Evolutionary conservation across 1,284 basidiomycete species (phyloP).

Genomic region (Microbotryum lychnidis-dioicae): DNA sequence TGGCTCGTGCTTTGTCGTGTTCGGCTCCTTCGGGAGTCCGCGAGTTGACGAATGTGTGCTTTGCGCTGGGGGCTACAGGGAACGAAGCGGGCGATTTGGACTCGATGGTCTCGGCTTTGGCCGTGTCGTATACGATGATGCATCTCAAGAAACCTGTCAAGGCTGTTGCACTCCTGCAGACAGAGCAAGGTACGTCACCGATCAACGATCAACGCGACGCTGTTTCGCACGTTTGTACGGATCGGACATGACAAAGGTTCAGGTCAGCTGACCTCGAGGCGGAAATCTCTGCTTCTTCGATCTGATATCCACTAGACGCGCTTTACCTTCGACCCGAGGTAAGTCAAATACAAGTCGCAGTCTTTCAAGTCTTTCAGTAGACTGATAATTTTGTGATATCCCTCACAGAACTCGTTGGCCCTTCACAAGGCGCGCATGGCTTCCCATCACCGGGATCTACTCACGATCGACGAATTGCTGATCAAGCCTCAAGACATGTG

Average conservation of each 20-base stretch:
- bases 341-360: too few relatives aligned
- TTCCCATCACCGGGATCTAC: constrained; percentile 38
- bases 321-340: constrained; percentile 39
- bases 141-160: constrained; percentile 23
- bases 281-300: background rate
- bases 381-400: too few relatives aligned
- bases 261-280: background rate
- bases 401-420: constrained; percentile 35
- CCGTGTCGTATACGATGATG: constrained; percentile 13
- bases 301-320: constrained; percentile 37
- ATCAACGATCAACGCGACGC: background rate
- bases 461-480: constrained; percentile 41
- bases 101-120: constrained; percentile 32
- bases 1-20: background rate
- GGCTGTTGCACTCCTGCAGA: constrained; percentile 32
- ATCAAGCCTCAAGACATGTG: constrained; percentile 36
- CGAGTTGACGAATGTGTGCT: background rate
- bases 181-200: constrained; percentile 14
- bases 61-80: background rate
- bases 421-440: constrained; percentile 38
- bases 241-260: background rate
- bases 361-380: too few relatives aligned
- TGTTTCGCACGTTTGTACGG: background rate
- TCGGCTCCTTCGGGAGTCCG: background rate
- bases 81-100: constrained; percentile 35